A percentile compares a stretch with the other conserved stretches of the same genome.
phyloP scores from a whole-genome alignment of 2,329 filamentous ascomycete species.

The Exophiala alcalophila region DNA sequence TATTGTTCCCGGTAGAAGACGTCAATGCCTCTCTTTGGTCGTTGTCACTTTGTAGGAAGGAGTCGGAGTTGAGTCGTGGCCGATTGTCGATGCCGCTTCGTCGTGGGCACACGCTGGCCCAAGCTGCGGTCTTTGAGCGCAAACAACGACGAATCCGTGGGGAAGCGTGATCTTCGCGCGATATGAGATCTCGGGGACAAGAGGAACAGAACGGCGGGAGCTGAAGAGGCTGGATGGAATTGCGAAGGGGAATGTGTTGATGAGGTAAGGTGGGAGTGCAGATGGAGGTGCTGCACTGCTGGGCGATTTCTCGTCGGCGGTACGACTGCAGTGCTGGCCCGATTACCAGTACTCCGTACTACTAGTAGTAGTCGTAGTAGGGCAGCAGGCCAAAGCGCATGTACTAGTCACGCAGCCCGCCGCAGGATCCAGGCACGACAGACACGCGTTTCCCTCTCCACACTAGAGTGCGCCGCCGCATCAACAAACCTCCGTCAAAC shows the following conservation, averaged over 20 bases:
- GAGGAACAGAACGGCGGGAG: neutral
- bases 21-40: neutral
- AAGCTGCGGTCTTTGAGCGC: neutral
- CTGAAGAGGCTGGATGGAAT: neutral
- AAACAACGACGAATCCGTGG: conserved; percentile 2
- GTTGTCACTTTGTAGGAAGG: neutral
- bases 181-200: too few relatives aligned
- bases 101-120: conserved; percentile 29
- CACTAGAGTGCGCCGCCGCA: conserved; percentile 1
- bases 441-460: conserved; percentile 9
- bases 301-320: too few relatives aligned
- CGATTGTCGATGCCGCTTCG: conserved; percentile 47
- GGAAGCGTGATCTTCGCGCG: too few relatives aligned
- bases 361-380: too few relatives aligned
- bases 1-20: neutral
- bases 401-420: too few relatives aligned
- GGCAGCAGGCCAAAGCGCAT: too few relatives aligned
- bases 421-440: conserved; percentile 17
- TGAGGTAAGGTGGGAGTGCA: conserved; percentile 19
- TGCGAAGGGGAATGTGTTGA: conserved; percentile 4
- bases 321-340: too few relatives aligned
- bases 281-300: too few relatives aligned
- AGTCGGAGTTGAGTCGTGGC: conserved; percentile 38
- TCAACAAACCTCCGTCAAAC: conserved; percentile 6
- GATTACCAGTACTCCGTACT: too few relatives aligned